Evolutionary conservation across 2,329 filamentous ascomycete species (phyloP).

Genomic region (Beauveria rudraprayagi): DNA sequence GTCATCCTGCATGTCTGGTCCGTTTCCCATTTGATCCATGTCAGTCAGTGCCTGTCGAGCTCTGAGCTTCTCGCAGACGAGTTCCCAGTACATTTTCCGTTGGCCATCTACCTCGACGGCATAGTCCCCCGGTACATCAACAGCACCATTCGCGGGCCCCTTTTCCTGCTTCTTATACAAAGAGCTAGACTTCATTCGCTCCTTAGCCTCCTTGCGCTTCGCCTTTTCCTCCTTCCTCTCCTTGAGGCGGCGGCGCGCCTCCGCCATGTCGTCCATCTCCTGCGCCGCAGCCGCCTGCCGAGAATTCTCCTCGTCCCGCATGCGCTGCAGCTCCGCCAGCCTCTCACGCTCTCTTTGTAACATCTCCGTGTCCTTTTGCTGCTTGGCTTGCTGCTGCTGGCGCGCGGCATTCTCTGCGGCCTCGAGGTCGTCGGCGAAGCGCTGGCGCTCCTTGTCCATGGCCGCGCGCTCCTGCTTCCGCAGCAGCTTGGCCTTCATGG

Average conservation of each 20-base stretch:
- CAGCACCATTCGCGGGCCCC: conserved; percentile 26
- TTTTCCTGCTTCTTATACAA: conserved; percentile 15
- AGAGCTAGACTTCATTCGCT: conserved; percentile 22
- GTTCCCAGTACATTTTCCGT: conserved; percentile 31
- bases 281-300: conserved; percentile 29
- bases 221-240: conserved; percentile 35
- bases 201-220: conserved; percentile 28
- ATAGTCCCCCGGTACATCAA: conserved; percentile 30
- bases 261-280: conserved; percentile 30
- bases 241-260: conserved; percentile 29
- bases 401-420: conserved; percentile 62
- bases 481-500: conserved; percentile 61
- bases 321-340: conserved; percentile 28
- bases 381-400: conserved; percentile 44
- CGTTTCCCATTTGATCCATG: conserved; percentile 20
- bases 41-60: conserved; percentile 30
- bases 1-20: conserved; percentile 14
- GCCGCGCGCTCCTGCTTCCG: conserved; percentile 63
- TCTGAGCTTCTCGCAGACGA: conserved; percentile 33
- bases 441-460: conserved; percentile 63
- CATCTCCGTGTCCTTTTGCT: conserved; percentile 26
- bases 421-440: conserved; percentile 83
- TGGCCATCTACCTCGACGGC: conserved; percentile 21
- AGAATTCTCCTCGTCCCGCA: conserved; percentile 29
- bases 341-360: conserved; percentile 30